Percentiles rank a stretch among this genome's conserved stretches.
These are phyloP conservation scores for Martiniozyma abietophila DNA, from an alignment of 805 yeast genomes.

Conservation along the genomic window DNA sequence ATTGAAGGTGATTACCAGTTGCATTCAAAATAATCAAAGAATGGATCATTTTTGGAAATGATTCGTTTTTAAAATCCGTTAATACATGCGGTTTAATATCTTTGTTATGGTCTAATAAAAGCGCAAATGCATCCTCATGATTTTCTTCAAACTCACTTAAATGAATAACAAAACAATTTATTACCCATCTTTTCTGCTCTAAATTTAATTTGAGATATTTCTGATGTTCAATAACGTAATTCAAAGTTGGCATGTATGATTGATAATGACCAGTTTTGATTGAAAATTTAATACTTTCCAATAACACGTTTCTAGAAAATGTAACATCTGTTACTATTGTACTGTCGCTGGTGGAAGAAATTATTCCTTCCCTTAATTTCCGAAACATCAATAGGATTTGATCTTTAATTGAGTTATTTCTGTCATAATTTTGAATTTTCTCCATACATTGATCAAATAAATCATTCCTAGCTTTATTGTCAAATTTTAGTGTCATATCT, in stretches of 20 bases:
- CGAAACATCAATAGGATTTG: slow-evolving; percentile 32
- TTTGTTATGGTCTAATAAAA: slow-evolving; percentile 12
- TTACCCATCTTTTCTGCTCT: slow-evolving; percentile 31
- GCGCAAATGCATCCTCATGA: slow-evolving; percentile 24
- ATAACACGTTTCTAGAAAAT: slow-evolving; percentile 36
- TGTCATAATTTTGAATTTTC: slow-evolving; percentile 12
- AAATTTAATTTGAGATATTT: slow-evolving; percentile 8
- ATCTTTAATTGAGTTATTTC: slow-evolving; percentile 16
- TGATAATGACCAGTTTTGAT: slow-evolving; percentile 40
- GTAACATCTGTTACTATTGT: slow-evolving; percentile 21
- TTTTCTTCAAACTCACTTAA: slow-evolving; percentile 32
- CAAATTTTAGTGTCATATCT: slow-evolving; percentile 37
- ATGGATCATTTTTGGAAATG: no score
- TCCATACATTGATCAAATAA: slow-evolving; percentile 31
- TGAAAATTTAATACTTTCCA: slow-evolving; percentile 39
- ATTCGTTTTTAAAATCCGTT: no score
- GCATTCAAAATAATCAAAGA: no score
- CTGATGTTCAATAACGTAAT: slow-evolving; percentile 28
- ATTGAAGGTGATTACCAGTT: no score
- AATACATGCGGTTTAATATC: no score
- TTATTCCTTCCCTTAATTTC: slow-evolving; percentile 47
- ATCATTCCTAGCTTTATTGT: slow-evolving; percentile 31
- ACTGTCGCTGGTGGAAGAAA: slow-evolving; percentile 18
- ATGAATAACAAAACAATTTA: slow-evolving; percentile 37
- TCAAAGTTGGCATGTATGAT: slow-evolving; percentile 46